Evolutionary conservation across 129 eudicot species (phyloP), one percentile per base, ranked within the genome.

Genomic region (Tanacetum coccineum): DNA sequence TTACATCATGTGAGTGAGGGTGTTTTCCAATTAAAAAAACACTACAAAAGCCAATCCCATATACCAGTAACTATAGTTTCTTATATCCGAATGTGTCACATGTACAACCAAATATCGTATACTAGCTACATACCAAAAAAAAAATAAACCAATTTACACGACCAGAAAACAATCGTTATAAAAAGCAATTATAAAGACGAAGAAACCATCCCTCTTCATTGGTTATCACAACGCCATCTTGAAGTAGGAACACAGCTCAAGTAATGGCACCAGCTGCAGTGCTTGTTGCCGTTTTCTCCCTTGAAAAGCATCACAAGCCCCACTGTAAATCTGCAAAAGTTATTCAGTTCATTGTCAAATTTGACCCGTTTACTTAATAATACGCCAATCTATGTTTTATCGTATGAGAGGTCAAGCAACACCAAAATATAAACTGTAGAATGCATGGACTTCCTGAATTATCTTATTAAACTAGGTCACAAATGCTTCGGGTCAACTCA

Each of bases 221-320:
- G 78, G 74, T 86, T 77, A 57, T 80, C 70, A 44, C 98, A 92
- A 17, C 72, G 72, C 96, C 96, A 92, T 85, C 79, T 91, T 26
- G 96, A 83, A 59, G 96, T 85, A 39, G 87, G 95, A 66, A 85
- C 81, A 67, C 98, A 92, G 76, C 87, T 92, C 63, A 88, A 67
- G 69, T 92, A 80, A 70, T 76, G 96, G 75, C 98, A 92, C 98
- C 98, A 86, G 79, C 91, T 84, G 78, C 98, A 92, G 56, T 59
- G 87, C 13, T 88, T 78, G 66, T 88, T 88, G 1, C 81, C 96
- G 39, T 83, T 85, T 48, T 85, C 87, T 61, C 98, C 98, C 67
- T 62, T 78, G 65, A 88, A 88, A 11, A 92, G 83, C 98, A 88
- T 87, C 47, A 86, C 86, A 56, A 84, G 70, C 55, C 87, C 95